Evolutionary conservation across 495 filamentous ascomycete genomes (phyloP).

Genomic region (Aspergillus nidulans): DNA sequence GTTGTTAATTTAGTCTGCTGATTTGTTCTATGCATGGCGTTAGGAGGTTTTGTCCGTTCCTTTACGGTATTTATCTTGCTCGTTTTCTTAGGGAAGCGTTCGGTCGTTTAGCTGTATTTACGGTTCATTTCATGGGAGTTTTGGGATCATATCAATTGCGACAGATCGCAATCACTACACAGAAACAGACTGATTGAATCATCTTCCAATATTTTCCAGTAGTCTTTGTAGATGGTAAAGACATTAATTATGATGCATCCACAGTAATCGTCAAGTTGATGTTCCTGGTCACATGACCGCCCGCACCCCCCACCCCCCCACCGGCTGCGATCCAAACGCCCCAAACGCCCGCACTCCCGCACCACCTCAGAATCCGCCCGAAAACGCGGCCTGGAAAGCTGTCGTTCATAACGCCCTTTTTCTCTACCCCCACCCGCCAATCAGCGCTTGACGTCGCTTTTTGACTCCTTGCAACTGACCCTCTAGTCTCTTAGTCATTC

Average conservation of each 20-base stretch:
- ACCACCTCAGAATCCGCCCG: conserved; percentile 10
- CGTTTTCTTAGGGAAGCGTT: not conserved
- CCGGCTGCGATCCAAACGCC: not conserved
- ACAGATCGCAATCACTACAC: not conserved
- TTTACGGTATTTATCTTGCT: conserved; percentile 1
- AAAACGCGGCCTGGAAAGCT: conserved; percentile 35
- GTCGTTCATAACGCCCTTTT: conserved; percentile 45
- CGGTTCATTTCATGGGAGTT: conserved; percentile 10
- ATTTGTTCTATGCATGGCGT: conserved; percentile 11
- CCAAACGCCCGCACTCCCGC: not conserved
- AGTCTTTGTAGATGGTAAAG: not conserved
- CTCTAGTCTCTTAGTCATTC: conserved; percentile 28
- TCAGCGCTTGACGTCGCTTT: conserved; percentile 31
- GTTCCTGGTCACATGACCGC: conserved; percentile 19
- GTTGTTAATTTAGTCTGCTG: conserved; percentile 7
- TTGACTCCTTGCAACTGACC: conserved; percentile 19
- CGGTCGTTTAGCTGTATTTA: conserved; percentile 13
- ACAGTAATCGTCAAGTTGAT: too few relatives aligned
- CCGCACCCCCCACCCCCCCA: not conserved
- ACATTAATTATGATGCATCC: too few relatives aligned
- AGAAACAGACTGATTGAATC: not conserved
- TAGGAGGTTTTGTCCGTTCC: conserved; percentile 1
- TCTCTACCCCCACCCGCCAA: conserved; percentile 33
- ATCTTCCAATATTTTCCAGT: too few relatives aligned
- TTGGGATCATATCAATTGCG: conserved; percentile 7